Conservation (phyloP, 1,139 yeast species). For the Pichia sp. region DNA sequence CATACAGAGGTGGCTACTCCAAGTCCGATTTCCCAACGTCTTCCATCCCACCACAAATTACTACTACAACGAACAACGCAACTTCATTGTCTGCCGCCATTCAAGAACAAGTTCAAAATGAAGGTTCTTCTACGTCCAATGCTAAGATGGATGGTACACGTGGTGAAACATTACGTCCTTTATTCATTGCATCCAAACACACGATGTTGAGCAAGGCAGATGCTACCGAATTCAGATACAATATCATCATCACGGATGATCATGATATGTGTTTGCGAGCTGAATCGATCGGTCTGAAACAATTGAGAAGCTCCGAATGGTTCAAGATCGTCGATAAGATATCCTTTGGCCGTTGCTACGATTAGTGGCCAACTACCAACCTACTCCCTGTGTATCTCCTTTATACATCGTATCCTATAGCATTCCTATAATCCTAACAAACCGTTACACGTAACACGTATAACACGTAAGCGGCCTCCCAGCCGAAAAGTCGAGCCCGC, state of each 20-base stretch:
- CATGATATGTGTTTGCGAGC: slow-evolving; percentile 69
- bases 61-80: too few relatives aligned
- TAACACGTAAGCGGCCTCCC: too few relatives aligned
- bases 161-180: slow-evolving; percentile 15
- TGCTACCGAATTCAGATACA: slow-evolving; percentile 49
- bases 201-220: slow-evolving; percentile 27
- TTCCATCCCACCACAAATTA: not conserved
- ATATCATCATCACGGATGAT: slow-evolving; percentile 70
- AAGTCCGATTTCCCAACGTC: slow-evolving; percentile 11
- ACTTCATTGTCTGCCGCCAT: not conserved
- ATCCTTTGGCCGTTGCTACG: slow-evolving; percentile 31
- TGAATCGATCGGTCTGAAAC: slow-evolving; percentile 54
- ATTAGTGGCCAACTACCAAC: too few relatives aligned
- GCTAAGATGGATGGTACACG: slow-evolving; percentile 9
- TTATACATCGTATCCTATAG: too few relatives aligned
- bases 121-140: not conserved
- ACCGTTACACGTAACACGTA: too few relatives aligned
- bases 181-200: slow-evolving; percentile 16
- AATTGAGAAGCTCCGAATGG: slow-evolving; percentile 59
- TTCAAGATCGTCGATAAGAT: slow-evolving; percentile 50
- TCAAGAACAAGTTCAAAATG: slow-evolving; percentile 1
- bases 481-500: too few relatives aligned
- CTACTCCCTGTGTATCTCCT: too few relatives aligned
- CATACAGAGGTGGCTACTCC: slow-evolving; percentile 19
- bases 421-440: too few relatives aligned